A percentile compares a stretch with the other conserved stretches of the same genome.
Conservation (phyloP, 2,329 filamentous ascomycete species). For the Gremmenia infestans region DNA sequence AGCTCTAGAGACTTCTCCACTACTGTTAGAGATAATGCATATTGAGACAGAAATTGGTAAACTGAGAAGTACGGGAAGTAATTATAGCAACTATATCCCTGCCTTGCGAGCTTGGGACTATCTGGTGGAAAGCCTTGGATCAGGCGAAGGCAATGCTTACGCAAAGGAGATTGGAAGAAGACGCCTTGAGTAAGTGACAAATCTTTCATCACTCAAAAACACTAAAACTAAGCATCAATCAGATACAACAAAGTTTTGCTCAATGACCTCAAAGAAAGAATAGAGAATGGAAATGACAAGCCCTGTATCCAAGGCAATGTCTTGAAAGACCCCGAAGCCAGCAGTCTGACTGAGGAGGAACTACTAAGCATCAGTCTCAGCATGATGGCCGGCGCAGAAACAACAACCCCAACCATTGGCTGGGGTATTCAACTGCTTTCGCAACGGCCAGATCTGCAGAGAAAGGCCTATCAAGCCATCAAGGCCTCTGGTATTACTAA, state of each 20-base stretch:
- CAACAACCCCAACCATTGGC: conserved; percentile 12
- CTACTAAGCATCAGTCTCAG: conserved; percentile 60
- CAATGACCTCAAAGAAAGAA: conserved; percentile 50
- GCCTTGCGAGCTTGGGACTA: conserved; percentile 46
- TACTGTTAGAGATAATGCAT: conserved; percentile 55
- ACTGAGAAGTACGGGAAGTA: conserved; percentile 54
- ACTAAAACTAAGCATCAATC: conserved; percentile 29
- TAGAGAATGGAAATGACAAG: conserved; percentile 52
- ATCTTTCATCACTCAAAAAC: too few species aligned
- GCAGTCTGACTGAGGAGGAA: conserved; percentile 55
- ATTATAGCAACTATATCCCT: conserved; percentile 56
- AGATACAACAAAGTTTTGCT: conserved; percentile 49
- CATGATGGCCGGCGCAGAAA: conserved; percentile 43
- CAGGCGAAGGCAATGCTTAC: too few species aligned
- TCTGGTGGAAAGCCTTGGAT: too few species aligned
- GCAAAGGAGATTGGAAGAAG: too few species aligned
- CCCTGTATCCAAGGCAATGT: conserved; percentile 63
- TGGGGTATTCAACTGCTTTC: conserved; percentile 17
- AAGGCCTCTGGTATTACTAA: conserved; percentile 46
- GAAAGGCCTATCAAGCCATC: conserved; percentile 53
- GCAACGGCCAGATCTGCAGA: conserved; percentile 49
- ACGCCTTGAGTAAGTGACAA: too few species aligned
- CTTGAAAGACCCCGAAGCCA: conserved; percentile 57
- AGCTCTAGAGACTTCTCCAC: conserved; percentile 51
- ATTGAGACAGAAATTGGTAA: conserved; percentile 55